phyloP scores from a whole-genome alignment of 192 early-diverging fungal species.

The Gaertneriomyces semiglobifer region DNA sequence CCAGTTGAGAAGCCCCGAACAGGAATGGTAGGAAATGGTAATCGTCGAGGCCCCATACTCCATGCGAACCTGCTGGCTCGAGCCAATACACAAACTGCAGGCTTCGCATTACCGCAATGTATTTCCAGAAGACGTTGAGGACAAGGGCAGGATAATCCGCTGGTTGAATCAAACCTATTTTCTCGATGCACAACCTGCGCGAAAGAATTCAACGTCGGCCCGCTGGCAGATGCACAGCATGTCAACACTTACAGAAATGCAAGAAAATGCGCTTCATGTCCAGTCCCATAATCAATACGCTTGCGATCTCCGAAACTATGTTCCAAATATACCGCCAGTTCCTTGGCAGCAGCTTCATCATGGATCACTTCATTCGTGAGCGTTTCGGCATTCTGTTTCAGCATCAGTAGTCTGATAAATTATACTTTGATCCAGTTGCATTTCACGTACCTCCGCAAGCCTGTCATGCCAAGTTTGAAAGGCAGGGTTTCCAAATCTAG shows the following conservation, averaged over 20 bases:
- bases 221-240: neutral
- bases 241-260: conserved; percentile 64
- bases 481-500: conserved; percentile 93
- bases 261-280: conserved; percentile 92
- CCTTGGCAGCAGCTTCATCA: conserved; percentile 38
- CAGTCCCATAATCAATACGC: conserved; percentile 96
- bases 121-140: conserved; percentile 47
- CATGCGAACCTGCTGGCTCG: conserved; percentile 95
- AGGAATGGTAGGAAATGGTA: conserved; percentile 95
- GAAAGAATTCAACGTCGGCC: neutral
- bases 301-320: conserved; percentile 86
- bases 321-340: conserved; percentile 72
- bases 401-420: neutral
- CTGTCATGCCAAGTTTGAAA: conserved; percentile 86
- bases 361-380: conserved; percentile 23
- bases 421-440: neutral
- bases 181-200: conserved; percentile 69
- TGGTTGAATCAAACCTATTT: conserved; percentile 62
- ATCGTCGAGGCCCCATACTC: conserved; percentile 99
- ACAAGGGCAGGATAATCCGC: conserved; percentile 75
- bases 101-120: conserved; percentile 77
- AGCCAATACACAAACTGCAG: conserved; percentile 91
- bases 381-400: conserved; percentile 20
- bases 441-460: conserved; percentile 52
- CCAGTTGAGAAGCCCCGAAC: conserved; percentile 85